Conservation (phyloP, 768 basidiomycete genomes). For the Tylopilus subfusipes region DNA sequence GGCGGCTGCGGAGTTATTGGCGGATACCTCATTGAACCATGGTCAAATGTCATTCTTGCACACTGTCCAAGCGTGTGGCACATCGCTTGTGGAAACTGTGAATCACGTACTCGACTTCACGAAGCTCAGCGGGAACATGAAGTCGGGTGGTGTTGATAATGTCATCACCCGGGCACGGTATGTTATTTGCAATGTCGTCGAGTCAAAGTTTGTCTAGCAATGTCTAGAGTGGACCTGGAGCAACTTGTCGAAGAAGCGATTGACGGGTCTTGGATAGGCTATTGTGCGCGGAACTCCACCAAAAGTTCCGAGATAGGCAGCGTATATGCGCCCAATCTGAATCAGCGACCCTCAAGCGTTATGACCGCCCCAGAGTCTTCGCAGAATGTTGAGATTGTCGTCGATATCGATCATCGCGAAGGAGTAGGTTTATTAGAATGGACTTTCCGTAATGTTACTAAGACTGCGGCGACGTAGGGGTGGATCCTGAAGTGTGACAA, state of each 20-base stretch:
- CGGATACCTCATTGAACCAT: slow-evolving; percentile 77
- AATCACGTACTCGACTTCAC: slow-evolving; percentile 97
- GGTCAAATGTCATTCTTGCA: slow-evolving; percentile 84
- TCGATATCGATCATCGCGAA: slow-evolving; percentile 75
- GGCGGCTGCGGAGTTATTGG: slow-evolving; percentile 87
- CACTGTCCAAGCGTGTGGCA: slow-evolving; percentile 92
- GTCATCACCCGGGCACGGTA: slow-evolving; percentile 67
- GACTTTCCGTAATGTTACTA: not conserved
- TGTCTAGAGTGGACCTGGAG: slow-evolving; percentile 64
- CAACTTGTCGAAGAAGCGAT: slow-evolving; percentile 85
- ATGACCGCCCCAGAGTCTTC: slow-evolving; percentile 32
- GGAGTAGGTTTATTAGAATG: slow-evolving; percentile 44
- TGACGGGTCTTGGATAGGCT: slow-evolving; percentile 93
- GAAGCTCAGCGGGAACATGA: slow-evolving; percentile 84
- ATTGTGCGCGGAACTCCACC: slow-evolving; percentile 71
- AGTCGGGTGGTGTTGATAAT: slow-evolving; percentile 73
- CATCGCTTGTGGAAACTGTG: slow-evolving; percentile 93
- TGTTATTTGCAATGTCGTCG: slow-evolving; percentile 22
- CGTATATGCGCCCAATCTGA: slow-evolving; percentile 74
- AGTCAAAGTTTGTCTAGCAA: not conserved
- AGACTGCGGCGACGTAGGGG: slow-evolving; percentile 46
- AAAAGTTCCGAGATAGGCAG: slow-evolving; percentile 85
- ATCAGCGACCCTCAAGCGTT: slow-evolving; percentile 43
- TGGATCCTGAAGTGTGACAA: slow-evolving; percentile 89
- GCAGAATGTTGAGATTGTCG: slow-evolving; percentile 76